phyloP scores from a whole-genome alignment of 2,329 filamentous ascomycete genomes.

The Microthyrium microscopicum region DNA sequence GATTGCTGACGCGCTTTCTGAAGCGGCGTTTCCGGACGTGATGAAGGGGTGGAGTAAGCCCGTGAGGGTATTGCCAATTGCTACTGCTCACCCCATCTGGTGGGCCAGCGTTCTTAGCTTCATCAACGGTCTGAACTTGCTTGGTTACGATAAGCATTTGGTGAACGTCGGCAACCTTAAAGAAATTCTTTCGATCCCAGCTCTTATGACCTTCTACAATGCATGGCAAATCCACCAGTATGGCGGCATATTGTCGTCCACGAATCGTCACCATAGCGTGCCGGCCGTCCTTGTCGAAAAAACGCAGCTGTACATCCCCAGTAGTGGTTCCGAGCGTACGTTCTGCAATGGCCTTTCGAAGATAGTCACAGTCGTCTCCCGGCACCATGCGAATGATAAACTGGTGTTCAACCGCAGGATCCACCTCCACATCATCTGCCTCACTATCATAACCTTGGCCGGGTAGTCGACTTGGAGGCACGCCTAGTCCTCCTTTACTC shows the following conservation, averaged over 20 bases:
- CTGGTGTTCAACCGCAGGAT: conserved; percentile 79
- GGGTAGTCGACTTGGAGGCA: conserved; percentile 48
- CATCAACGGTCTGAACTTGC: conserved; percentile 39
- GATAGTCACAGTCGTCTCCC: conserved; percentile 69
- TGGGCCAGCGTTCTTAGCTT: conserved; percentile 37
- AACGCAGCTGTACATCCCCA: conserved; percentile 65
- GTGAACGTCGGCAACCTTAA: conserved; percentile 76
- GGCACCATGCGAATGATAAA: conserved; percentile 80
- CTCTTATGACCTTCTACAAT: conserved; percentile 87
- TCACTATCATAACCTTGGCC: conserved; percentile 96
- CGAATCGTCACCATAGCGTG: conserved; percentile 57
- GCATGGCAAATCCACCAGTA: conserved; percentile 69
- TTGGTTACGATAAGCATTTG: conserved; percentile 77
- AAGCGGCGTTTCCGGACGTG: conserved; percentile 71
- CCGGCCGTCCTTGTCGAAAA: conserved; percentile 56
- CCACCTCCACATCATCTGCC: conserved; percentile 72
- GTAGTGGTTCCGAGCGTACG: conserved; percentile 48
- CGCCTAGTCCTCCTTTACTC: conserved; percentile 33
- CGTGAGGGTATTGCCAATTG: conserved; percentile 62
- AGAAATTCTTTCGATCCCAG: conserved; percentile 75
- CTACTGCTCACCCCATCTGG: conserved; percentile 54
- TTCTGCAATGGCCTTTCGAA: conserved; percentile 59
- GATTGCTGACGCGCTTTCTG: conserved; percentile 63
- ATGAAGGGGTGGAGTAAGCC: conserved; percentile 75
- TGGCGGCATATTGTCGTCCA: conserved; percentile 56